These are phyloP conservation scores for Colletotrichum navitas DNA, from an alignment of 2,329 filamentous ascomycete species.

Conservation along the genomic window DNA sequence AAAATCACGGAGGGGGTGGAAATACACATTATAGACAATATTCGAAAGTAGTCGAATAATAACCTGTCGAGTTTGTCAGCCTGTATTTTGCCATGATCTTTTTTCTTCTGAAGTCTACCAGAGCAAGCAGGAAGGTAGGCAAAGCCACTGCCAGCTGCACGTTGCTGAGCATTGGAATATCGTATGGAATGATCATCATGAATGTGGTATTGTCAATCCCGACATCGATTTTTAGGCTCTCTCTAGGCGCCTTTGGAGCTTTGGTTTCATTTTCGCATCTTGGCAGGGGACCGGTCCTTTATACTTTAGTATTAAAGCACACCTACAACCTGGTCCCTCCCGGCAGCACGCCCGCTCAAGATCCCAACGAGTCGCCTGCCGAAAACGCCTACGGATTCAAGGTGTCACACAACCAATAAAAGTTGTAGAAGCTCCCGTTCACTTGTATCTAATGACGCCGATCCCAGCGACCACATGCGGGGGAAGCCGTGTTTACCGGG, in stretches of 20 bases:
- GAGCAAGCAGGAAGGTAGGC: slow-evolving; percentile 7
- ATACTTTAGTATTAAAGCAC: slow-evolving; percentile 10
- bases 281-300: slow-evolving; percentile 8
- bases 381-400: slow-evolving; percentile 10
- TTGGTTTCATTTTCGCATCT: not conserved
- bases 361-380: slow-evolving; percentile 4
- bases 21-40: slow-evolving; percentile 49
- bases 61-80: not conserved
- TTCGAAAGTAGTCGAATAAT: slow-evolving; percentile 17
- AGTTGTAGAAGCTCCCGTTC: slow-evolving; percentile 12
- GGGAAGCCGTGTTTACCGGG: not conserved
- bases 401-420: slow-evolving; percentile 27
- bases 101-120: not conserved
- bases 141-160: slow-evolving; percentile 30
- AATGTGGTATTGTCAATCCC: not conserved
- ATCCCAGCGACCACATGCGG: not conserved
- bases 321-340: slow-evolving; percentile 1
- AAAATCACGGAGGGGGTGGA: slow-evolving; percentile 51
- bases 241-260: not conserved
- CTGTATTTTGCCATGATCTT: not conserved
- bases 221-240: not conserved
- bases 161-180: slow-evolving; percentile 20
- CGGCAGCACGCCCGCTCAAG: slow-evolving; percentile 21
- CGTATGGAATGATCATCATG: slow-evolving; percentile 33
- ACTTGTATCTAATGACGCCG: slow-evolving; percentile 5